Base-by-base conservation (phyloP, 2,329 filamentous ascomycete species). In the Cladosporium phlei region DNA sequence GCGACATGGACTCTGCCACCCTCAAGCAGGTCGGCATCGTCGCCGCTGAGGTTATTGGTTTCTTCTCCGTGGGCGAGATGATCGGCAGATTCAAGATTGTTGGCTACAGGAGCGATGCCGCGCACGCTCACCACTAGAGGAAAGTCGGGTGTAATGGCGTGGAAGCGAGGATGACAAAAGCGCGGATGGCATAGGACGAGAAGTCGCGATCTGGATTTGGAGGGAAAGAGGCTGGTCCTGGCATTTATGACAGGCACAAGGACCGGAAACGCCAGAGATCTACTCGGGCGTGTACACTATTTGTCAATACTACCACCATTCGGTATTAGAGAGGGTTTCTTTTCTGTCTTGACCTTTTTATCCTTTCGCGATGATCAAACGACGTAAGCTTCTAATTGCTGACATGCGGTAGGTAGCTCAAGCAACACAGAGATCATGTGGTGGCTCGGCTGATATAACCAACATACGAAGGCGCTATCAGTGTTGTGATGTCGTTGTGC, bases 41-140 rank as follows among this genome's bases (percentile, higher is more conserved):
- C 52, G 71, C 77, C 38, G 90, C 90, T 47, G 91, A 98, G 74
- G 79, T 88, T 40, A 72, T 98, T 57, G 93, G 93, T 52, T 98
- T 98, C 80, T 98, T 97, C 79, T 94, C 90, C 52, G 81, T 97
- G 46, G 93, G 93, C 56, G 90, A 97, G 79, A 97, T 98, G 70
- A 83, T 98, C 62, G 93, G 93, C 62, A 81, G 90, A 64, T 82
- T 93, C 75, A 97, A 98, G 85, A 70, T 98, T 59, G 78, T 98
- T 60, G 93, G 93, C 55, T 98, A 98, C 79, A 62, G 71, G 58
- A 58, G 55, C 47, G 53, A 50, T 35, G 54, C 47, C 24, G 55
- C 51, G 24, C 56, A 58, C 45, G 37, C 27, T 27, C 47, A 52
- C 38, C 35, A 49, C 40, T 49, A 43, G 33, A 39, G 24, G 30